Conservation (phyloP, 1,284 basidiomycete species). For the Fomes fomentarius region DNA sequence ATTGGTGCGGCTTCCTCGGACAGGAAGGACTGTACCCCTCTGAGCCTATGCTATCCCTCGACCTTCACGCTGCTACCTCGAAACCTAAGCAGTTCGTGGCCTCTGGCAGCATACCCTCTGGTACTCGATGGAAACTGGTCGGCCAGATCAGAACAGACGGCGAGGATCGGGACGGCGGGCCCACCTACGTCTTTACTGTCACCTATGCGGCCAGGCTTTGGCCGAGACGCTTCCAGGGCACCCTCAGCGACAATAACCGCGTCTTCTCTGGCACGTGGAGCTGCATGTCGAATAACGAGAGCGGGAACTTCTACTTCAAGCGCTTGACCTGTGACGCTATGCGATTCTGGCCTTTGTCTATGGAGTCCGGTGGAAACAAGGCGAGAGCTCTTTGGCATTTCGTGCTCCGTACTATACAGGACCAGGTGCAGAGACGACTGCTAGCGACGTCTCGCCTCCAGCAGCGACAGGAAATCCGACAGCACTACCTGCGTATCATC, state of each 20-base stretch:
- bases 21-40: slow-evolving; percentile 1
- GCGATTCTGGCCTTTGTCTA: slow-evolving; percentile 7
- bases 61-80: slow-evolving; percentile 5
- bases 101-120: slow-evolving; percentile 4
- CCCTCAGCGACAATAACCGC: slow-evolving; percentile 10
- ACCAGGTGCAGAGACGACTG: slow-evolving; percentile 7
- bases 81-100: slow-evolving; percentile 6
- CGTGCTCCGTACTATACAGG: slow-evolving; percentile 2
- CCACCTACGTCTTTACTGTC: slow-evolving; percentile 11
- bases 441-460: neutral
- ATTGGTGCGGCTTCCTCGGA: slow-evolving; percentile 16
- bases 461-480: slow-evolving; percentile 10
- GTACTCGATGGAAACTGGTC: slow-evolving; percentile 10
- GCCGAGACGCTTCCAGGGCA: slow-evolving; percentile 7
- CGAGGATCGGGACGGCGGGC: neutral
- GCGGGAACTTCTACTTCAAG: slow-evolving; percentile 13
- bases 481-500: slow-evolving; percentile 14
- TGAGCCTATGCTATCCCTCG: slow-evolving; percentile 12
- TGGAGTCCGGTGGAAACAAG: neutral
- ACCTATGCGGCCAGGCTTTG: slow-evolving; percentile 10
- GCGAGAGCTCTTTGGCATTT: slow-evolving; percentile 14
- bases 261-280: slow-evolving; percentile 18
- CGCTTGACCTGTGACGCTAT: slow-evolving; percentile 10
- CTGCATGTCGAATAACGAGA: slow-evolving; percentile 1
- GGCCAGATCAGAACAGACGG: slow-evolving; percentile 3